Evolutionary conservation across 495 filamentous ascomycete species (phyloP).

Genomic region (Letharia columbiana): DNA sequence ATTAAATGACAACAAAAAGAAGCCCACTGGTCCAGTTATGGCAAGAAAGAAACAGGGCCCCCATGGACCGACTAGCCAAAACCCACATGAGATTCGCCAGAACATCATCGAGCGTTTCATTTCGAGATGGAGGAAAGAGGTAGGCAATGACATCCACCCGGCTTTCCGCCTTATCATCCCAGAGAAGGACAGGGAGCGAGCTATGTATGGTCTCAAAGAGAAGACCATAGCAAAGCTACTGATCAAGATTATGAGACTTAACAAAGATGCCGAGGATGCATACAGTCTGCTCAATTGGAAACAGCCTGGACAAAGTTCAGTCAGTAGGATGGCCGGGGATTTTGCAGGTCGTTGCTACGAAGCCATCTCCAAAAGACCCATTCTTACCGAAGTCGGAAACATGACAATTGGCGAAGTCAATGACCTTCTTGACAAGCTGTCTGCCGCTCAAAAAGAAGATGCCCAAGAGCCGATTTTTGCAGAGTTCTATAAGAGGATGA

Average conservation of each 20-base stretch:
- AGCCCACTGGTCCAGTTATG: conserved; percentile 45
- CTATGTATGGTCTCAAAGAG: conserved; percentile 94
- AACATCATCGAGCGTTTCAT: conserved; percentile 87
- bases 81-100: conserved; percentile 75
- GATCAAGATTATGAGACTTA: conserved; percentile 86
- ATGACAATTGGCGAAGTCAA: conserved; percentile 89
- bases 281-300: conserved; percentile 88
- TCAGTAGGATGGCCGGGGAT: conserved; percentile 67
- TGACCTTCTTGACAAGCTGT: conserved; percentile 69
- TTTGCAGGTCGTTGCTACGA: conserved; percentile 85
- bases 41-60: conserved; percentile 48
- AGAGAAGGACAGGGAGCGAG: conserved; percentile 84
- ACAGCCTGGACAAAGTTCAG: conserved; percentile 59
- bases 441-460: conserved; percentile 66
- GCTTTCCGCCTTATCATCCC: conserved; percentile 88
- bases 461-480: conserved; percentile 71
- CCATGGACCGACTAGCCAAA: conserved; percentile 48
- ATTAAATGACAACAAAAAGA: conserved; percentile 74
- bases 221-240: conserved; percentile 80
- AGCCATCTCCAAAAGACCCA: conserved; percentile 74
- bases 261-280: conserved; percentile 82
- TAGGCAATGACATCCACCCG: conserved; percentile 88
- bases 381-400: conserved; percentile 62
- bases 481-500: conserved; percentile 84
- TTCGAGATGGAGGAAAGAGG: conserved; percentile 75